A percentile compares a stretch with the other conserved stretches of the same genome.
Evolutionary conservation across 495 filamentous ascomycete genomes (phyloP).

Genomic region (Xanthoparmelia taractica): DNA sequence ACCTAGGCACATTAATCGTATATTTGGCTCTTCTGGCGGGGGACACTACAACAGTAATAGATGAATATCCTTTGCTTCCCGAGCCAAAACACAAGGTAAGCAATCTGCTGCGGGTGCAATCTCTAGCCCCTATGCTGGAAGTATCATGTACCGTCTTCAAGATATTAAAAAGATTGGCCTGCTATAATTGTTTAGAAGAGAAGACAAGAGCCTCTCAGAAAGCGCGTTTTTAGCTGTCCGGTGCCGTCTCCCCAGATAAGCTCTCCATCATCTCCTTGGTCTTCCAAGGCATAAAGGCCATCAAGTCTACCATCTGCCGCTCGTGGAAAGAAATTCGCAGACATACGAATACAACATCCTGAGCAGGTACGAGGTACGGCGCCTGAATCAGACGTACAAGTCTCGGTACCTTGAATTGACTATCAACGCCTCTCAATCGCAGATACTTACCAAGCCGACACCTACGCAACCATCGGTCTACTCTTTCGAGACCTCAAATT

Average conservation of each 20-base stretch:
- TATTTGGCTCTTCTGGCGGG: too few species aligned
- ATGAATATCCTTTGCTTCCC: not conserved
- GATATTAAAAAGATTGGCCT: not conserved
- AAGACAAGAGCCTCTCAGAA: not conserved
- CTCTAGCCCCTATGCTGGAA: not conserved
- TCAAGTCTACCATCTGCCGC: not conserved
- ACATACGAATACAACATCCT: too few species aligned
- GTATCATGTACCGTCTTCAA: not conserved
- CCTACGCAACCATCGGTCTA: not conserved
- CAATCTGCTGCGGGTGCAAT: not conserved
- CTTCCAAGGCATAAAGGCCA: not conserved
- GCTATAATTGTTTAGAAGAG: not conserved
- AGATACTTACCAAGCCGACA: not conserved
- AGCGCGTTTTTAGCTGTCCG: not conserved
- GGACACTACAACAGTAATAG: too few species aligned
- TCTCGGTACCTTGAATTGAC: too few species aligned
- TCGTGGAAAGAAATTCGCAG: not conserved
- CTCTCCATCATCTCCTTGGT: not conserved
- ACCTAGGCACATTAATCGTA: too few species aligned
- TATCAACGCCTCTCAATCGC: not conserved
- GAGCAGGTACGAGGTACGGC: too few species aligned
- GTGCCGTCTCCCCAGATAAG: not conserved
- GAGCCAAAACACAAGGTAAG: not conserved
- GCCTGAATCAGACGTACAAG: too few species aligned
- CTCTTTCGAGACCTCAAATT: not conserved